Percentiles rank a stretch among this genome's conserved stretches.
These are phyloP conservation scores for Austroboletus eburneus DNA, from an alignment of 768 basidiomycete species.

Conservation along the genomic window DNA sequence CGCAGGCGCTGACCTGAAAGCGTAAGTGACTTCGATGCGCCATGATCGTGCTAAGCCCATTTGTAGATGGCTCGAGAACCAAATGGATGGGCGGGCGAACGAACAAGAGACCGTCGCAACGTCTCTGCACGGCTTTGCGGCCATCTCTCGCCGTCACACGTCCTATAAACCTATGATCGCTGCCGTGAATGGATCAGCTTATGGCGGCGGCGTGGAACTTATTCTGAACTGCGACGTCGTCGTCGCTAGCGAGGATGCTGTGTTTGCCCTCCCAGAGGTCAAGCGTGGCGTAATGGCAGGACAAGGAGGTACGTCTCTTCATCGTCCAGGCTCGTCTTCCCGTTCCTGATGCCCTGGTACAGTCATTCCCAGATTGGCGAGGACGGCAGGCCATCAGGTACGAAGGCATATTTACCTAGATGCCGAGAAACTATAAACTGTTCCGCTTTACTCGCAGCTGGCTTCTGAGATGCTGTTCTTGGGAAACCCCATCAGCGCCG, in stretches of 20 bases:
- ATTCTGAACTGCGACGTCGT: conserved; percentile 77
- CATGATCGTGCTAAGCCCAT: too few relatives aligned
- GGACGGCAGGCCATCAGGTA: conserved; percentile 74
- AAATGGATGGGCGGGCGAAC: conserved; percentile 39
- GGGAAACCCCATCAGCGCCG: conserved; percentile 63
- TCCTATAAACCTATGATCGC: conserved; percentile 75
- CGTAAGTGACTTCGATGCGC: conserved; percentile 39
- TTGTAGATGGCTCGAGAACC: conserved; percentile 56
- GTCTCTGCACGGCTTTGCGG: conserved; percentile 61
- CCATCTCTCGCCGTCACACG: conserved; percentile 60
- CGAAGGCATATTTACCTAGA: conserved; percentile 9
- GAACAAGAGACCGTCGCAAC: conserved; percentile 41
- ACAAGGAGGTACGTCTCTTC: conserved; percentile 56
- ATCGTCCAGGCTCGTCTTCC: not conserved
- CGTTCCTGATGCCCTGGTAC: conserved; percentile 1
- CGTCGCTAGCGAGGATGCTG: conserved; percentile 59
- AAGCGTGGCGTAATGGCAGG: conserved; percentile 71
- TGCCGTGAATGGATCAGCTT: conserved; percentile 72
- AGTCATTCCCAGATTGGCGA: conserved; percentile 68
- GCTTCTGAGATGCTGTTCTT: conserved; percentile 75
- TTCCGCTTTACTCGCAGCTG: conserved; percentile 38
- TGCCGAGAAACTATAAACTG: conserved; percentile 11
- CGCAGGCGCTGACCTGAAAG: conserved; percentile 75
- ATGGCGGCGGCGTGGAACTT: conserved; percentile 65
- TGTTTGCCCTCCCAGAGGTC: conserved; percentile 74